Percentiles rank a stretch among this genome's conserved stretches.
Evolutionary conservation across 2,329 filamentous ascomycete genomes (phyloP).

Genomic region (Cercospora sesami): DNA sequence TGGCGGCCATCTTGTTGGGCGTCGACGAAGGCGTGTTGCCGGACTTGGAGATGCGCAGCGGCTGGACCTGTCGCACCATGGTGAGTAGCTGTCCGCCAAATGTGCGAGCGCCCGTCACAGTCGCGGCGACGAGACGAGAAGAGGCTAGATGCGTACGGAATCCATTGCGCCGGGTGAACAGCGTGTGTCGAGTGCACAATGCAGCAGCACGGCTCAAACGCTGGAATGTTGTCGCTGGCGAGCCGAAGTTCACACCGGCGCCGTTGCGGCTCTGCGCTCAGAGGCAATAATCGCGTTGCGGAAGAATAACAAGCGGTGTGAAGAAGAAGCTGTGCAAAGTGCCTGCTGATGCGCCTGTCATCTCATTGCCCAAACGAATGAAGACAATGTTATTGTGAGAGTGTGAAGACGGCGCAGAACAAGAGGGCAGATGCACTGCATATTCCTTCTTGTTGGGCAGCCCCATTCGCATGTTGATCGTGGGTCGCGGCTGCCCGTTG

Average conservation of each 20-base stretch:
- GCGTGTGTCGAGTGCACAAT: constrained; percentile 14
- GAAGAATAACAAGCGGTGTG: constrained; percentile 4
- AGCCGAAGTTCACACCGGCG: constrained; percentile 11
- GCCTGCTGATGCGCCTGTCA: constrained; percentile 14
- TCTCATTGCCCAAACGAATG: constrained; percentile 15
- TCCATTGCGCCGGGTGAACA: constrained; percentile 23
- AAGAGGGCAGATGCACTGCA: constrained; percentile 11
- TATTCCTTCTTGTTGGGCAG: constrained; percentile 7
- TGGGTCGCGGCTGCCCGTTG: constrained; percentile 7
- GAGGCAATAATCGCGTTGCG: neutral
- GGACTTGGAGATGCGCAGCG: constrained; percentile 75
- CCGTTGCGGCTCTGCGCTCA: constrained; percentile 12
- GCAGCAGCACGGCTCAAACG: constrained; percentile 12
- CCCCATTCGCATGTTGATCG: neutral
- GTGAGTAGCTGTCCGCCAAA: constrained; percentile 16
- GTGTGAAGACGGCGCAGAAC: constrained; percentile 7
- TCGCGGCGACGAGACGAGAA: constrained; percentile 5
- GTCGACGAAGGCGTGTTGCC: constrained; percentile 56
- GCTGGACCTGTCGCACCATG: constrained; percentile 59
- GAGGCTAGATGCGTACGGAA: constrained; percentile 23
- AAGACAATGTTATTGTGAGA: constrained; percentile 3
- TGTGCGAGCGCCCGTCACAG: neutral
- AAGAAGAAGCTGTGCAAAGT: constrained; percentile 13
- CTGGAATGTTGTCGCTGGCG: constrained; percentile 22
- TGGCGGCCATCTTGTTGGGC: constrained; percentile 58